A percentile compares a stretch with the other conserved stretches of the same genome.
These are phyloP conservation scores for Phytopythium litorale DNA, from an alignment of 352 stramenopile species.

Conservation along the genomic window DNA sequence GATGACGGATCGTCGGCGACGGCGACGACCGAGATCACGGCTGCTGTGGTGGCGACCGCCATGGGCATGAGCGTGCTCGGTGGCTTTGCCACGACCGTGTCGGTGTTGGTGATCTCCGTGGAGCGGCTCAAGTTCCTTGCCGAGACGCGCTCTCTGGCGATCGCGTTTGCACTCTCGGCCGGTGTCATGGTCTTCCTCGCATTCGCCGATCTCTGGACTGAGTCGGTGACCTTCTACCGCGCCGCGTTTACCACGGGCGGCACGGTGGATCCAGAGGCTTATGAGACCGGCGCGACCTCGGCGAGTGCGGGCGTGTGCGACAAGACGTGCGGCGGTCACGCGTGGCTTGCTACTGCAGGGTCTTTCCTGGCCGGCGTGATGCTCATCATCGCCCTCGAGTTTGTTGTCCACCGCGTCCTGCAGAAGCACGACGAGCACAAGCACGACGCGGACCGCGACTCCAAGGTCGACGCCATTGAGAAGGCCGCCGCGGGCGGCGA, in stretches of 20 bases:
- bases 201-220: conserved; percentile 59
- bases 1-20: conserved; percentile 34
- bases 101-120: conserved; percentile 65
- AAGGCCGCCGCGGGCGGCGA: background rate
- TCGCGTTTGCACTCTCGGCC: conserved; percentile 71
- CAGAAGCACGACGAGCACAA: conserved; percentile 21
- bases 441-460: conserved; percentile 22
- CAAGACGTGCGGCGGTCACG: conserved; percentile 51
- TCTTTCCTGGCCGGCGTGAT: conserved; percentile 56
- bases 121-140: conserved; percentile 60
- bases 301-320: conserved; percentile 40
- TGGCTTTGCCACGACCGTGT: conserved; percentile 63
- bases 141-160: conserved; percentile 44
- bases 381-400: conserved; percentile 68
- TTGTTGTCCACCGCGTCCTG: conserved; percentile 43
- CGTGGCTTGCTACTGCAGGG: conserved; percentile 53
- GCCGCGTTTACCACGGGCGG: conserved; percentile 52
- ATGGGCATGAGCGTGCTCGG: conserved; percentile 77
- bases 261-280: conserved; percentile 52
- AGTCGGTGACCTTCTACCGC: conserved; percentile 54
- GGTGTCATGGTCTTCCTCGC: conserved; percentile 79
- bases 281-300: conserved; percentile 46
- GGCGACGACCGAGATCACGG: conserved; percentile 32
- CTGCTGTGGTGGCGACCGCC: conserved; percentile 43
- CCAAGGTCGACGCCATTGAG: conserved; percentile 13